These are phyloP conservation scores for Phanerochaete sordida DNA, from an alignment of 768 basidiomycete species.

Conservation along the genomic window DNA sequence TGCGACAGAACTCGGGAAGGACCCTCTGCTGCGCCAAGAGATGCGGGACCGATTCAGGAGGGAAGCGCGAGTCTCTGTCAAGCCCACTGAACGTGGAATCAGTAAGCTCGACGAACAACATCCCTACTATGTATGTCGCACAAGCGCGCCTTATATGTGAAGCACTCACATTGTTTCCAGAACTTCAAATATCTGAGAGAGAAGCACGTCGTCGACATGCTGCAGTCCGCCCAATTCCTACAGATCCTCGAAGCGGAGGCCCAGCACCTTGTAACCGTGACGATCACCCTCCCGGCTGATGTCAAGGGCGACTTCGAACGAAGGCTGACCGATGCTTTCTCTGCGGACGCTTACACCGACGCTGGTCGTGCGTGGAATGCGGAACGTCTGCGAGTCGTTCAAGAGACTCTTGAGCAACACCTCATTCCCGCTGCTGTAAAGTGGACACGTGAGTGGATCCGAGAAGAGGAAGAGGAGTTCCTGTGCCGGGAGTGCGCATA, in stretches of 20 bases:
- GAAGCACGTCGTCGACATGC: slow-evolving; percentile 71
- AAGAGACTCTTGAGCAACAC: slow-evolving; percentile 74
- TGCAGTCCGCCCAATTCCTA: slow-evolving; percentile 75
- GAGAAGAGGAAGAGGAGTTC: slow-evolving; percentile 87
- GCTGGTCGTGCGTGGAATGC: slow-evolving; percentile 90
- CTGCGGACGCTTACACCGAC: slow-evolving; percentile 74
- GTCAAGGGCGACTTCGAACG: slow-evolving; percentile 68
- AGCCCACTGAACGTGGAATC: slow-evolving; percentile 85
- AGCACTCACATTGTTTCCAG: slow-evolving; percentile 36
- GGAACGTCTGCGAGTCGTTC: slow-evolving; percentile 73
- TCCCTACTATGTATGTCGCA: slow-evolving; percentile 59
- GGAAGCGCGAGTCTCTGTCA: slow-evolving; percentile 72
- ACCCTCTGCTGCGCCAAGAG: slow-evolving; percentile 79
- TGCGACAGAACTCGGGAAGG: slow-evolving; percentile 87
- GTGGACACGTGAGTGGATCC: slow-evolving; percentile 85
- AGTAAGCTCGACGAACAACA: slow-evolving; percentile 73
- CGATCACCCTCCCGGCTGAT: slow-evolving; percentile 62
- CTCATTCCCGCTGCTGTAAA: slow-evolving; percentile 83
- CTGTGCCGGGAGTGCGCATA: slow-evolving; percentile 66
- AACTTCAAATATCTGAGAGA: slow-evolving; percentile 91
- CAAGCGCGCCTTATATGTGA: not conserved
- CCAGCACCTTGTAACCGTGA: slow-evolving; percentile 80
- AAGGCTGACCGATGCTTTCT: slow-evolving; percentile 73
- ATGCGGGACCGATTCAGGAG: slow-evolving; percentile 73
- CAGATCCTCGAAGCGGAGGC: slow-evolving; percentile 88